Evolutionary conservation across 257 asterid genomes (phyloP).

Genomic region (Linderniella brevidens): DNA sequence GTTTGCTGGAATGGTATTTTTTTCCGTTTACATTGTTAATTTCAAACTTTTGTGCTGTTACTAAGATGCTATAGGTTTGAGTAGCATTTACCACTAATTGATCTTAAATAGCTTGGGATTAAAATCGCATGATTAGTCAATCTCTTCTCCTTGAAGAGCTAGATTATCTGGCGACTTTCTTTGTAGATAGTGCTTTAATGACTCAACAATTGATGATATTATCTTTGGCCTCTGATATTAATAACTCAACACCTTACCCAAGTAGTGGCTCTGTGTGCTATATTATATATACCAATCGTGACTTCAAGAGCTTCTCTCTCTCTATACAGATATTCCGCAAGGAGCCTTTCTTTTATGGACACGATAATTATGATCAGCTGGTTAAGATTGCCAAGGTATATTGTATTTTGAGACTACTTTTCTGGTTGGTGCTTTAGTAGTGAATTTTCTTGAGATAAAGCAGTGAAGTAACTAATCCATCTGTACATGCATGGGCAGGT

Average conservation of each 20-base stretch:
- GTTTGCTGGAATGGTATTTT: slow-evolving; percentile 79
- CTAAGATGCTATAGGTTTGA: no score
- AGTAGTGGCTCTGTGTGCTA: no score
- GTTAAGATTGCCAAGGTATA: slow-evolving; percentile 84
- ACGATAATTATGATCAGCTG: slow-evolving; percentile 78
- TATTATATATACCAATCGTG: slow-evolving; percentile 11
- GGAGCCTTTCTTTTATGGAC: slow-evolving; percentile 93
- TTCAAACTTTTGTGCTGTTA: background rate
- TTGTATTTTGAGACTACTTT: background rate
- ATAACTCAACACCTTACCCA: no score
- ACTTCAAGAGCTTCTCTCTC: slow-evolving; percentile 13
- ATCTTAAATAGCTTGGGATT: no score
- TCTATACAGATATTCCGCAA: slow-evolving; percentile 62
- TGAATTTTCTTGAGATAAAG: background rate
- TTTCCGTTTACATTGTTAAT: slow-evolving; percentile 6
- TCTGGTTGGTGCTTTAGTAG: background rate
- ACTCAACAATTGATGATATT: no score
- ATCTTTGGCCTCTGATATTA: no score
- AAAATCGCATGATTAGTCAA: no score
- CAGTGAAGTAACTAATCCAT: background rate
- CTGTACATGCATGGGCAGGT: slow-evolving; percentile 23
- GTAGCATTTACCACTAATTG: no score
- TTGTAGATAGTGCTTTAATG: no score
- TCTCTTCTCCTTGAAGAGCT: no score
- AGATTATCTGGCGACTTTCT: no score